Evolutionary conservation across 2,329 filamentous ascomycete genomes (phyloP).

Genomic region (Aspergillus flavus): DNA sequence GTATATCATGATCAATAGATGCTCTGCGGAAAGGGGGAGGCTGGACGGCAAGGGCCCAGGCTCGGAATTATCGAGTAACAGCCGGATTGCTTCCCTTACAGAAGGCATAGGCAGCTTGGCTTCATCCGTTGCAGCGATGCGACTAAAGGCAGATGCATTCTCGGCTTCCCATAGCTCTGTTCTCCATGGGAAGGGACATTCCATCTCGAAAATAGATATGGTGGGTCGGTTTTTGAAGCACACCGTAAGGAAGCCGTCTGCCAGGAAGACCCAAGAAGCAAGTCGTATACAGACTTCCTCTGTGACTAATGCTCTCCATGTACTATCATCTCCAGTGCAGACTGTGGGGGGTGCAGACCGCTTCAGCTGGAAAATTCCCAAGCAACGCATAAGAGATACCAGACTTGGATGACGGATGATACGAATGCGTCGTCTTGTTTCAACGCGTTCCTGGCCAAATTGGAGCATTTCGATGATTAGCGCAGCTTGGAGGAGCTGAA

Average conservation of each 20-base stretch:
- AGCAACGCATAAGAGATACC: conserved; percentile 31
- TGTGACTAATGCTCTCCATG: conserved; percentile 26
- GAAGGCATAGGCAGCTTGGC: conserved; percentile 23
- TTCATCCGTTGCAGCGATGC: conserved; percentile 16
- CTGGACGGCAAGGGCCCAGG: conserved; percentile 23
- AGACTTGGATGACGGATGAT: conserved; percentile 35
- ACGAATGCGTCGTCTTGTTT: conserved; percentile 34
- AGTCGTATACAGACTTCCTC: conserved; percentile 35
- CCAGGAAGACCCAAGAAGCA: conserved; percentile 35
- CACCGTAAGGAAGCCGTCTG: conserved; percentile 35
- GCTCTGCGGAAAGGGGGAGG: conserved; percentile 30
- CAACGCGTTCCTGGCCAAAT: conserved; percentile 31
- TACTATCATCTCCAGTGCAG: conserved; percentile 18
- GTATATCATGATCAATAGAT: conserved; percentile 36
- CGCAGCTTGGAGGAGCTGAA: conserved; percentile 32
- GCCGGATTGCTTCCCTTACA: conserved; percentile 25
- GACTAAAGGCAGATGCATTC: conserved; percentile 26
- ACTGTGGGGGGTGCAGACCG: conserved; percentile 16
- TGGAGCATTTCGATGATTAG: conserved; percentile 38
- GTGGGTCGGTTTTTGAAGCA: conserved; percentile 36
- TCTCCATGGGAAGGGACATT: conserved; percentile 34
- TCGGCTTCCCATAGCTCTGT: conserved; percentile 35
- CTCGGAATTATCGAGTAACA: conserved; percentile 27
- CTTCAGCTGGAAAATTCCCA: conserved; percentile 31
- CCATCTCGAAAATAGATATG: conserved; percentile 34